Base-by-base conservation (phyloP, 1,284 basidiomycete genomes). In the Clitocybe nebularis region DNA sequence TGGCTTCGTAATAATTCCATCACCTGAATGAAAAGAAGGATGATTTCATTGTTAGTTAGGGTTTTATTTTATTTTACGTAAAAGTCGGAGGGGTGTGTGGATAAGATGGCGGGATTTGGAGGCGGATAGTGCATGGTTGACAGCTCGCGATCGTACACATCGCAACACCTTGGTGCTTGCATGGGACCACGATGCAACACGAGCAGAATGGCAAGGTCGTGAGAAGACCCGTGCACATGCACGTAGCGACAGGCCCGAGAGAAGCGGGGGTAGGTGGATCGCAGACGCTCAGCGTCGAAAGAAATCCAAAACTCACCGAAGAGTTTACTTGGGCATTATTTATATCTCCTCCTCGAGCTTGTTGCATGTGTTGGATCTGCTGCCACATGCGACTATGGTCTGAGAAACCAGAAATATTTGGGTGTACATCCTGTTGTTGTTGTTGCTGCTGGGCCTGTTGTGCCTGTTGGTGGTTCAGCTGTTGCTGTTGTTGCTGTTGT, bases 321-420 rank as follows among this genome's bases (percentile, higher is more conserved):
- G 66, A 64, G 38, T 23, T 19, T 16, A 24, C 29, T 16, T 54
- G 52, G 33, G 48, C 17, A 37, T 59, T 69, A 46, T 59, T 57
- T 52, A 76, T 64, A 52, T 75, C 72, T 52, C 62, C 66, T 44
- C 67, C 52, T 39, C 74, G 68, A 52, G 70, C 71, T 51, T 67
- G 66, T 40, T 66, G 70, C 28, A 68, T 62, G 49, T 74, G 72
- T 53, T 74, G 73, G 58, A 74, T 66, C 57, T 78, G 75, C 59
- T 74, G 71, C 79, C 79, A 84, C 54, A 73, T 64, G 49, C 72
- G 69, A 50, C 49, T 48, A 25, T 74, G 69, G 53, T 81, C 77
- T 43, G 69, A 41, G 60, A 76, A 69, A 46, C 61, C 65, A 44
- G 67, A 57, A 52, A 73, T 63, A 49, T 64, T 53, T 50, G 72